Base-by-base conservation (phyloP, 1,284 basidiomycete species). In the Trichosporon inkin region DNA sequence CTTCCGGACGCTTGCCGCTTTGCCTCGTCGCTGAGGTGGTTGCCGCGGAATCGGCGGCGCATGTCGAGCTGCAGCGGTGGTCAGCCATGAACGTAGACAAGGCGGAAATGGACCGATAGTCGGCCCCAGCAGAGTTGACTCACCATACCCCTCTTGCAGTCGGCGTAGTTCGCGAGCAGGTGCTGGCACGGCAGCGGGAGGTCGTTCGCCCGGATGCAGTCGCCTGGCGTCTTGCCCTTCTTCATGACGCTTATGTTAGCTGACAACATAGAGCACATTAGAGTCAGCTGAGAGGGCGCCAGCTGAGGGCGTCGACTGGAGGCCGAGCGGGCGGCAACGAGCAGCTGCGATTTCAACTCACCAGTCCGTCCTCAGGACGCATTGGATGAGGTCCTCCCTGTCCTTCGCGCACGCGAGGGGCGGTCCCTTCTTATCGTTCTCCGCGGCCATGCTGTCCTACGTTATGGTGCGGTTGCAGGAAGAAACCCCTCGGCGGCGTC, bases 131-230 rank as follows among this genome's bases (percentile, higher is more conserved):
- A 20, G 11, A 41, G 2, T 8, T 17, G 16, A 72, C 75, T 68
- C 62, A 78, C 77, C 71, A 78, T 63, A 1, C 77, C 77, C 53
- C 72, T 74, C 62, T 76, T 78, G 61, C 77, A 78, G 58, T 78
- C 75, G n/a, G 72, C 59, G 59, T 73, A 78, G 32, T 65, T 65
- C 10, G 72, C 62, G 51, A 78, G 73, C 36, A 78, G 63, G 58
- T 76, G 73, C 62, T 76, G 71, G 65, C 77, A 78, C 63, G 73
- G 71, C 49, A 74, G 41, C 3, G 77, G 77, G 19, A 78, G 62
- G 51, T 77, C 71, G 36, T 70, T 53, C 44, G 66, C 51, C 47
- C 67, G 62, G 24, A 78, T 64, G 41, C 77, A 78, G 57, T 78
- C 76, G 32, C 60, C 56, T 1, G 73, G 71, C 11, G 71, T 70